Percentiles rank a stretch among this genome's conserved stretches.
Conservation (phyloP, 768 basidiomycete species). For the Cystofilobasidium macerans region DNA sequence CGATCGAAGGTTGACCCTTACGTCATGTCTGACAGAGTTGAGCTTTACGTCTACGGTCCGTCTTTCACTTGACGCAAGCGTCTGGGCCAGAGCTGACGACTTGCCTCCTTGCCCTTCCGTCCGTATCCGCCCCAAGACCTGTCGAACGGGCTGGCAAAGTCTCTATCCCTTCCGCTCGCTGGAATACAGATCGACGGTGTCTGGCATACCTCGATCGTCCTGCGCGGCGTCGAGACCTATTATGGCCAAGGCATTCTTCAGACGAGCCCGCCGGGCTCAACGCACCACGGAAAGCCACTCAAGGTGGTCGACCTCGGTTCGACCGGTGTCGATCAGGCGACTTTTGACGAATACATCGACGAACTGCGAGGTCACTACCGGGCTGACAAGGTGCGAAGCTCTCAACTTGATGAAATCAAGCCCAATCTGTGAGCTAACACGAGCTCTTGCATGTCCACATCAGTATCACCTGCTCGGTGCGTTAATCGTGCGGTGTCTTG, state of each 20-base stretch:
- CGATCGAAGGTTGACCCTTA: too few species aligned
- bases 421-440: background rate
- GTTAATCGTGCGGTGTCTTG: background rate
- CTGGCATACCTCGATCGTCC: constrained; percentile 91
- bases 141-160: constrained; percentile 33
- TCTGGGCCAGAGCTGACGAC: too few species aligned
- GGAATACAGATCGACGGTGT: constrained; percentile 87
- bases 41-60: constrained; percentile 11
- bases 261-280: constrained; percentile 57
- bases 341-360: constrained; percentile 69
- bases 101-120: background rate
- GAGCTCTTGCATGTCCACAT: too few species aligned
- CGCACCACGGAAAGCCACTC: constrained; percentile 72
- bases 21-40: background rate
- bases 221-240: constrained; percentile 73
- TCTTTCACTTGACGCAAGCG: background rate
- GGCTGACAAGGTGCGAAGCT: constrained; percentile 61
- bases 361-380: constrained; percentile 72
- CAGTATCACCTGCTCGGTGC: constrained; percentile 59
- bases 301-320: constrained; percentile 64
- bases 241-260: constrained; percentile 77
- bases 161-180: constrained; percentile 66
- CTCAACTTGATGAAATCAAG: constrained; percentile 6
- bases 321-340: constrained; percentile 69
- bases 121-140: constrained; percentile 11